Conservation (phyloP, 495 filamentous ascomycete genomes). For the Jackrogersella multiformis region DNA sequence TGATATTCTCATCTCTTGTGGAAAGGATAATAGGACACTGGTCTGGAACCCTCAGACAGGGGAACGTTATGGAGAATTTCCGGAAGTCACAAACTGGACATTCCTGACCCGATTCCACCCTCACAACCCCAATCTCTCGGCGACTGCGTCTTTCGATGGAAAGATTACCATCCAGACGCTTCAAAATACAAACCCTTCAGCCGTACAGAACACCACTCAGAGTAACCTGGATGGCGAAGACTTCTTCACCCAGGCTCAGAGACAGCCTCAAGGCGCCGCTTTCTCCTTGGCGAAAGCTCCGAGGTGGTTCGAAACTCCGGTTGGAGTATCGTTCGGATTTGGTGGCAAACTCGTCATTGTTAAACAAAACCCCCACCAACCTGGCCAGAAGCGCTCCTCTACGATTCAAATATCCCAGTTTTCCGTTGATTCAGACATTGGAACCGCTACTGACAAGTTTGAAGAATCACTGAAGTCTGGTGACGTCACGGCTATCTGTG, state of each 20-base stretch:
- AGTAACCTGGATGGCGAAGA: slow-evolving; percentile 84
- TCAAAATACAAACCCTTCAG: slow-evolving; percentile 82
- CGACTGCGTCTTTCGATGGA: slow-evolving; percentile 96
- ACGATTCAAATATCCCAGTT: slow-evolving; percentile 86
- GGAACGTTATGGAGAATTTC: slow-evolving; percentile 87
- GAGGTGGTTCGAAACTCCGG: slow-evolving; percentile 87
- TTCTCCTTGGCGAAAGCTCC: slow-evolving; percentile 89
- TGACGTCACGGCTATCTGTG: slow-evolving; percentile 80
- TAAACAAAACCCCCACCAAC: slow-evolving; percentile 62
- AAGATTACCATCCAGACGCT: slow-evolving; percentile 92
- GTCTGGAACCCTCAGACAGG: slow-evolving; percentile 97
- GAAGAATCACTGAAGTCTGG: slow-evolving; percentile 81
- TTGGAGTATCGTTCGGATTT: slow-evolving; percentile 92
- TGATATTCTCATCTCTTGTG: slow-evolving; percentile 89
- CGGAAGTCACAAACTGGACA: slow-evolving; percentile 97
- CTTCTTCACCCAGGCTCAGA: slow-evolving; percentile 94
- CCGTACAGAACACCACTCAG: slow-evolving; percentile 64
- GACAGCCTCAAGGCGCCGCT: slow-evolving; percentile 84
- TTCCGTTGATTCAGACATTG: slow-evolving; percentile 86
- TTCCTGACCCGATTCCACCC: slow-evolving; percentile 97
- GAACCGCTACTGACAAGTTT: slow-evolving; percentile 84
- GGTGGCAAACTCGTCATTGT: slow-evolving; percentile 92
- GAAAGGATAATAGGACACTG: slow-evolving; percentile 95
- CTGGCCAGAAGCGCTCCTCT: slow-evolving; percentile 71
- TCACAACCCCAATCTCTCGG: slow-evolving; percentile 86